Percentiles rank a stretch among this genome's conserved stretches.
These are phyloP conservation scores for Pontederia crassipes DNA, from an alignment of 176 grass and related monocot genomes.

Conservation along the genomic window DNA sequence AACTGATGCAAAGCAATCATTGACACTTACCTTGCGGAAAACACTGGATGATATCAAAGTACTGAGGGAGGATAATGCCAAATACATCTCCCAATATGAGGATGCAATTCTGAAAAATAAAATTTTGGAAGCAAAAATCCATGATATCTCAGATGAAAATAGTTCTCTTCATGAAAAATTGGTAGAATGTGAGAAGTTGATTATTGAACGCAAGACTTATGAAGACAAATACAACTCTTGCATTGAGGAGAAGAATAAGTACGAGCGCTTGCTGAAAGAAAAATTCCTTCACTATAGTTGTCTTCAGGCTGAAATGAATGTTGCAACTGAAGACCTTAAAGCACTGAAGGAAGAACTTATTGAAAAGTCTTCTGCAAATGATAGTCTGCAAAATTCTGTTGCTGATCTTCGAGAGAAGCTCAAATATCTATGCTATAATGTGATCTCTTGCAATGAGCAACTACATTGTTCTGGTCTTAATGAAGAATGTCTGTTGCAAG, in stretches of 20 bases:
- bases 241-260: slow-evolving; percentile 54
- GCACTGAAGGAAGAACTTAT: slow-evolving; percentile 48
- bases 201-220: slow-evolving; percentile 37
- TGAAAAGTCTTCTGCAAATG: slow-evolving; percentile 42
- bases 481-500: slow-evolving; percentile 31
- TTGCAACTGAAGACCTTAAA: slow-evolving; percentile 35
- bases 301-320: slow-evolving; percentile 44
- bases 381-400: slow-evolving; percentile 33
- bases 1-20: slow-evolving; percentile 42
- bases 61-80: slow-evolving; percentile 56
- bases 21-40: slow-evolving; percentile 38
- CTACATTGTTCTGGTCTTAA: slow-evolving; percentile 26
- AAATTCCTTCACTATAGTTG: slow-evolving; percentile 41
- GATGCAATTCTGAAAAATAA: slow-evolving; percentile 55
- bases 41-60: slow-evolving; percentile 51
- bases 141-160: slow-evolving; percentile 55
- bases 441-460: slow-evolving; percentile 43
- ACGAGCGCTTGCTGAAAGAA: slow-evolving; percentile 54
- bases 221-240: slow-evolving; percentile 44
- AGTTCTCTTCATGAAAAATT: slow-evolving; percentile 37
- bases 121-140: slow-evolving; percentile 80
- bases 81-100: slow-evolving; percentile 56
- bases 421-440: slow-evolving; percentile 20
- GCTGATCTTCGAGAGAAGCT: slow-evolving; percentile 39
- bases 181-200: slow-evolving; percentile 30